Conservation (phyloP, 768 basidiomycete genomes). For the Lactarius tabidus region DNA sequence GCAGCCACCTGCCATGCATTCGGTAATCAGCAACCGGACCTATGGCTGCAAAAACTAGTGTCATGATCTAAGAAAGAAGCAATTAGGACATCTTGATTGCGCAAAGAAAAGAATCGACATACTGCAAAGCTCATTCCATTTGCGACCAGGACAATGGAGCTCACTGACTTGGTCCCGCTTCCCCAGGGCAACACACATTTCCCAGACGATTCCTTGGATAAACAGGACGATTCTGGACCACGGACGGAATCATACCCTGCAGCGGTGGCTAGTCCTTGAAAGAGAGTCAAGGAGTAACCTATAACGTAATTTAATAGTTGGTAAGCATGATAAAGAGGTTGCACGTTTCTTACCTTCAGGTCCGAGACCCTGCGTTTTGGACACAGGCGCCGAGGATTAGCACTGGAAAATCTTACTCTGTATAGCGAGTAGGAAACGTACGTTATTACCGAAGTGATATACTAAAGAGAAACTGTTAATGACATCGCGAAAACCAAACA, state of each 20-base stretch:
- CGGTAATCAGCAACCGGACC: constrained; percentile 66
- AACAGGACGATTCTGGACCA: constrained; percentile 68
- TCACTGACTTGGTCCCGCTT: constrained; percentile 63
- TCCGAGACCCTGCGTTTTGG: constrained; percentile 52
- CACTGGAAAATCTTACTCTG: constrained; percentile 25
- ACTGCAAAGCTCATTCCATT: constrained; percentile 74
- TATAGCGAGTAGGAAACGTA: constrained; percentile 31
- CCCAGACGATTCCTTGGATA: constrained; percentile 49
- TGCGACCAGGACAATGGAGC: constrained; percentile 69
- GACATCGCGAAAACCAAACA: constrained; percentile 38
- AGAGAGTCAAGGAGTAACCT: constrained; percentile 63
- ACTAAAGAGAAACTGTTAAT: constrained; percentile 40
- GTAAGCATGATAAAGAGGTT: constrained; percentile 5
- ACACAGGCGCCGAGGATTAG: background rate
- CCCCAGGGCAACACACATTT: constrained; percentile 77
- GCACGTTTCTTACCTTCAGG: constrained; percentile 35
- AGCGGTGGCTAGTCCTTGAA: constrained; percentile 63
- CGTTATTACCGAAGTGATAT: constrained; percentile 79
- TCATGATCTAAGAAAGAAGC: constrained; percentile 52
- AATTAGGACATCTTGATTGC: background rate
- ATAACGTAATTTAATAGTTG: background rate
- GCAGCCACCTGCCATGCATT: constrained; percentile 71
- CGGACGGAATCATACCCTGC: constrained; percentile 67
- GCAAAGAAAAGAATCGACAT: constrained; percentile 26
- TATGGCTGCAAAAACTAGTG: constrained; percentile 73